Conservation (phyloP, 306 rosid genomes). For the Begonia peltatifolia region DNA sequence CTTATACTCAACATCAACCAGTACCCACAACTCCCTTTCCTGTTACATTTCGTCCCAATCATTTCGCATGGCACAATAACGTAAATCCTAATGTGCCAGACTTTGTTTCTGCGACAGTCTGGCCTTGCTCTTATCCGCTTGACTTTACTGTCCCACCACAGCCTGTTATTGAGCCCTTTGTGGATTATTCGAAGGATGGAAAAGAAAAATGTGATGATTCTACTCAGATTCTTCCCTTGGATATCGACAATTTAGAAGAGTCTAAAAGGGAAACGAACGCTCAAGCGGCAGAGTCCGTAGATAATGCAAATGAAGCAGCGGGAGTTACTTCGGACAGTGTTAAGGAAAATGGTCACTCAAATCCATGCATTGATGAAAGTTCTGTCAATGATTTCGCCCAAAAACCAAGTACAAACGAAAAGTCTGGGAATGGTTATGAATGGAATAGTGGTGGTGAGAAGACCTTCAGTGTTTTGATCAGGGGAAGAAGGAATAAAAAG, state of each 20-base stretch:
- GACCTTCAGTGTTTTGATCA: constrained; percentile 78
- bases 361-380: constrained; percentile 27
- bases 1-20: constrained; percentile 8
- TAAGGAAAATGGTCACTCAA: constrained; percentile 39
- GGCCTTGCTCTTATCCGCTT: constrained; percentile 73
- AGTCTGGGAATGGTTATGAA: constrained; percentile 24
- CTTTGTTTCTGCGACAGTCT: constrained; percentile 53
- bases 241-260: constrained; percentile 37
- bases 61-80: constrained; percentile 71
- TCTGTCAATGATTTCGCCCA: constrained; percentile 17
- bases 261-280: constrained; percentile 24
- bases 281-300: constrained; percentile 21
- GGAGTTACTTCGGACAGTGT: constrained; percentile 30
- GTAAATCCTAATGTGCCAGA: constrained; percentile 45
- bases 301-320: constrained; percentile 25
- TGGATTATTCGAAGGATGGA: constrained; percentile 35
- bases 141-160: constrained; percentile 53
- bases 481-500: constrained; percentile 90
- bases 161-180: constrained; percentile 44
- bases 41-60: constrained; percentile 63
- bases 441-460: constrained; percentile 51
- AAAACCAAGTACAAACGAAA: constrained; percentile 16
- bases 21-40: constrained; percentile 59
- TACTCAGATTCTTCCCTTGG: constrained; percentile 34
- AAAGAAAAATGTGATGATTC: constrained; percentile 30